Evolutionary conservation across 176 grass and related monocot species (phyloP).

Genomic region (Aegilops longissima): DNA sequence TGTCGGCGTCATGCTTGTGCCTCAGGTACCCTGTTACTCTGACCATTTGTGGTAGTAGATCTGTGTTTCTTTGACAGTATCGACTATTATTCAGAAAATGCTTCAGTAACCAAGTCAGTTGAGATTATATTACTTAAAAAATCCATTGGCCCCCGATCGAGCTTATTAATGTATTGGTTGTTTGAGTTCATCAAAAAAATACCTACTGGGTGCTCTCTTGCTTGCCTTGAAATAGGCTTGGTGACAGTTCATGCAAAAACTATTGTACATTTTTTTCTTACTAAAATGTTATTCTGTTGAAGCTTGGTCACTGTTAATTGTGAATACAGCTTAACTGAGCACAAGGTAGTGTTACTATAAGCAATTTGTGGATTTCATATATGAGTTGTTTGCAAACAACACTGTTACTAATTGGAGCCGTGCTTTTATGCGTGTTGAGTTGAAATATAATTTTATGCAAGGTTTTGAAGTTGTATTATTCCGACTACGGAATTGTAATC

Average conservation of each 20-base stretch:
- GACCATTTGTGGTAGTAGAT: neutral
- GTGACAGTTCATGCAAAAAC: neutral
- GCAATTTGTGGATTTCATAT: neutral
- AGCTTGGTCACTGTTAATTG: neutral
- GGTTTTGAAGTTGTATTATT: neutral
- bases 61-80: constrained; percentile 10
- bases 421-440: neutral
- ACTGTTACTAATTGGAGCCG: neutral
- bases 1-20: constrained; percentile 96
- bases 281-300: neutral
- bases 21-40: constrained; percentile 50
- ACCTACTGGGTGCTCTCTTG: neutral
- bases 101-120: neutral
- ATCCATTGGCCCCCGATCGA: neutral
- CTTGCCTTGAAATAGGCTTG: neutral
- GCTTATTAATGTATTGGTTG: neutral
- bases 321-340: constrained; percentile 9
- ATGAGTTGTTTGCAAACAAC: neutral
- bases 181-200: neutral
- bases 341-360: neutral
- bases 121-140: neutral
- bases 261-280: neutral
- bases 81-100: neutral
- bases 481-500: neutral
- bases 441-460: neutral